Percentiles rank a stretch among this genome's conserved stretches.
phyloP scores from a whole-genome alignment of 768 basidiomycete species.

The Lactarius pseudohatsudake region DNA sequence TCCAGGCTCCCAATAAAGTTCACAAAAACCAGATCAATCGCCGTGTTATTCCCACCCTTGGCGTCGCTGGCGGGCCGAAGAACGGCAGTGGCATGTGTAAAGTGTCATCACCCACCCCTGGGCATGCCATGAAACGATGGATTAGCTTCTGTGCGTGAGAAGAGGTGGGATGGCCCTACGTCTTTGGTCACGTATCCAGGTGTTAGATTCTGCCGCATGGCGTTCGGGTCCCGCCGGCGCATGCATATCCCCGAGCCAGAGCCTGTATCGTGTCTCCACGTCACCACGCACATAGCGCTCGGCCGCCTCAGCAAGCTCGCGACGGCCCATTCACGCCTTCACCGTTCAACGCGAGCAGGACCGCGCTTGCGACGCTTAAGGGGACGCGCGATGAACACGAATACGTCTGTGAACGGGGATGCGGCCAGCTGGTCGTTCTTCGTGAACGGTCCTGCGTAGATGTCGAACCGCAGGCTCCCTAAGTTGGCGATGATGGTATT shows the following conservation, averaged over 20 bases:
- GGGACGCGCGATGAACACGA: conserved; percentile 63
- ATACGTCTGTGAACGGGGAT: conserved; percentile 65
- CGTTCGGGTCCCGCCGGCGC: conserved; percentile 39
- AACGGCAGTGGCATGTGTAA: conserved; percentile 60
- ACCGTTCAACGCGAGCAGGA: conserved; percentile 54
- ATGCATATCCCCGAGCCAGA: conserved; percentile 63
- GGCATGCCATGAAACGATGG: conserved; percentile 50
- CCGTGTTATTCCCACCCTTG: conserved; percentile 47
- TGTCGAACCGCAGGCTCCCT: conserved; percentile 37
- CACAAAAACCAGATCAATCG: conserved; percentile 74
- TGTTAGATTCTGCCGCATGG: conserved; percentile 51
- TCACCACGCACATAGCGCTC: conserved; percentile 49
- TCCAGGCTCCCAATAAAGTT: conserved; percentile 58
- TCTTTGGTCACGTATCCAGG: conserved; percentile 76
- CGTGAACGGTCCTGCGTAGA: conserved; percentile 49
- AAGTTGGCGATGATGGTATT: conserved; percentile 66
- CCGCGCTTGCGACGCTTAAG: conserved; percentile 49
- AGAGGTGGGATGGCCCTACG: conserved; percentile 39
- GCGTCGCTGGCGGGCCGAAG: conserved; percentile 48
- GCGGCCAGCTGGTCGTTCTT: conserved; percentile 79
- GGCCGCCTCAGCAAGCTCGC: conserved; percentile 33
- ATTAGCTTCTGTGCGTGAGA: background rate
- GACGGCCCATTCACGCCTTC: conserved; percentile 41
- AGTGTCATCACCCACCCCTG: conserved; percentile 74
- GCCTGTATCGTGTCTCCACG: conserved; percentile 49